Evolutionary conservation across 176 grass and related monocot species (phyloP).

Genomic region (Eragrostis curvula): DNA sequence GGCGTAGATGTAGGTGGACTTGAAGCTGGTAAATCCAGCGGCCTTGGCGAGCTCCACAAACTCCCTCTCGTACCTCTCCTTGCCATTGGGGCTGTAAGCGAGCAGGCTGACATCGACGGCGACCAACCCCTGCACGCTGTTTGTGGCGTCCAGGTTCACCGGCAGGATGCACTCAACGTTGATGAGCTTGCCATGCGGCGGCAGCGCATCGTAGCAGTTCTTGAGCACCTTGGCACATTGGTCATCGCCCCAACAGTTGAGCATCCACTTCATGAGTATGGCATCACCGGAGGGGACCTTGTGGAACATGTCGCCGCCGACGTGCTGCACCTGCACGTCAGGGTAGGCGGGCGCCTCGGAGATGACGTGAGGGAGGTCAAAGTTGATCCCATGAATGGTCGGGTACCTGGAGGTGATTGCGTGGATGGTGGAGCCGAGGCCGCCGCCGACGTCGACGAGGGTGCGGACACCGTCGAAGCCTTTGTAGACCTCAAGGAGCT

Average conservation of each 20-base stretch:
- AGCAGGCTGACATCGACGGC: constrained; percentile 85
- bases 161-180: constrained; percentile 79
- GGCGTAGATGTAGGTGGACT: constrained; percentile 62
- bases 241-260: constrained; percentile 87
- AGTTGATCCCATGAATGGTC: neutral
- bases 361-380: neutral
- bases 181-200: constrained; percentile 74
- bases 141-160: constrained; percentile 53
- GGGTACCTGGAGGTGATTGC: neutral
- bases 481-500: neutral
- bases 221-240: constrained; percentile 73
- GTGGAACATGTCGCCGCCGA: too few relatives aligned
- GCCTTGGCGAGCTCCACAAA: constrained; percentile 62
- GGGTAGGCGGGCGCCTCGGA: neutral
- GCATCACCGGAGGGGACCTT: constrained; percentile 46
- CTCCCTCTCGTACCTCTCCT: constrained; percentile 81
- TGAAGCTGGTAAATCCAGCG: constrained; percentile 62
- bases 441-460: neutral
- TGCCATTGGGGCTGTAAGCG: constrained; percentile 86
- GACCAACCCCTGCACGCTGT: constrained; percentile 69
- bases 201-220: constrained; percentile 93
- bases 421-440: neutral
- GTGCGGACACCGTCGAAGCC: neutral
- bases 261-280: constrained; percentile 96
- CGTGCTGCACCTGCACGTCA: too few relatives aligned